phyloP scores from a whole-genome alignment of 805 yeast species.

The Starmerella bombicola region DNA sequence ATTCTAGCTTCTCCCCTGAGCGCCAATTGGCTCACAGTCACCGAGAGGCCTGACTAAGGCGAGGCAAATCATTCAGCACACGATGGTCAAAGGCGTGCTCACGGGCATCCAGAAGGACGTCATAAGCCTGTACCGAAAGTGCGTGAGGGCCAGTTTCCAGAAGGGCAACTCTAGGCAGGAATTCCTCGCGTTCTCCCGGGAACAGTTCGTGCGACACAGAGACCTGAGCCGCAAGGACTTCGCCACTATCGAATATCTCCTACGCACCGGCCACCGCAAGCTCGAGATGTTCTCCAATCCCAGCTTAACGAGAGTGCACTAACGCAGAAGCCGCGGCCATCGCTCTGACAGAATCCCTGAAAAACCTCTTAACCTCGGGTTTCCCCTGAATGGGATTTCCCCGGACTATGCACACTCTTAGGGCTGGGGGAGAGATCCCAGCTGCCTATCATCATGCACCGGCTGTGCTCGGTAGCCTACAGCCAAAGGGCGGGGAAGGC shows the following conservation, averaged over 20 bases:
- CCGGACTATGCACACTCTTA: not conserved
- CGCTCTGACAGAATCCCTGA: too few species aligned
- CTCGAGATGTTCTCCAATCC: conserved; percentile 61
- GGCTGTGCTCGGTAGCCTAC: too few species aligned
- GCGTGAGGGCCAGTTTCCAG: conserved; percentile 35
- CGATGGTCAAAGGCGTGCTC: conserved; percentile 19
- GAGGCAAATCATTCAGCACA: too few species aligned
- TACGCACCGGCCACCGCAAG: conserved; percentile 62
- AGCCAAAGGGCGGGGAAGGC: too few species aligned
- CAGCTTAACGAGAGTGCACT: conserved; percentile 51
- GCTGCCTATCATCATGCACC: too few species aligned
- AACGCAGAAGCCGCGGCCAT: too few species aligned
- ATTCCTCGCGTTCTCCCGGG: conserved; percentile 38
- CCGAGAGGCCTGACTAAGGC: too few species aligned
- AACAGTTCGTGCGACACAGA: conserved; percentile 51
- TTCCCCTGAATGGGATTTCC: not conserved
- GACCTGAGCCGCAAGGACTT: conserved; percentile 63
- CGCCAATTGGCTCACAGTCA: too few species aligned
- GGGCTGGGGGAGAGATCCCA: too few species aligned
- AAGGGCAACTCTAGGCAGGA: conserved; percentile 41
- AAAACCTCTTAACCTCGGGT: not conserved
- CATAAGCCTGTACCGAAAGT: conserved; percentile 37
- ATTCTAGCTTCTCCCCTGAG: too few species aligned
- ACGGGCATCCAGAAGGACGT: conserved; percentile 34
- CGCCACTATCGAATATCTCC: conserved; percentile 69